Evolutionary conservation across 139 green algal species (phyloP).

Genomic region (Picochlorum sp.): DNA sequence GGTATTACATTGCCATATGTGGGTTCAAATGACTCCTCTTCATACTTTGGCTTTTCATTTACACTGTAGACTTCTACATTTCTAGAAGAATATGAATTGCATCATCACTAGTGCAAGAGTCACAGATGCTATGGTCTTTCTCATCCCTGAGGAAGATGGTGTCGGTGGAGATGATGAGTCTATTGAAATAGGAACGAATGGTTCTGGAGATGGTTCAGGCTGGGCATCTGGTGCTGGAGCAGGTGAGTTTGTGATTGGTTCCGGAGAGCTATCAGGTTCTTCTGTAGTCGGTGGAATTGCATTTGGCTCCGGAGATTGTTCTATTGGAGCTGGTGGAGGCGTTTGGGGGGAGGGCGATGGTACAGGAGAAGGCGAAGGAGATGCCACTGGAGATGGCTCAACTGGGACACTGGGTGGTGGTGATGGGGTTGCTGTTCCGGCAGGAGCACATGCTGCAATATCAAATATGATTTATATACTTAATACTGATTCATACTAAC

Average conservation of each 20-base stretch:
- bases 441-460: slow-evolving; percentile 8
- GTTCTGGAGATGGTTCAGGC: no score
- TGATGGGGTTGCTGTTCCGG: background rate
- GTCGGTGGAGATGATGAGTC: no score
- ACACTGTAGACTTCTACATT: no score
- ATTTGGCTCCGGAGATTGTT: background rate
- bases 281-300: background rate
- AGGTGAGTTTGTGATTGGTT: background rate
- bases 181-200: no score
- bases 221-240: background rate
- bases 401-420: background rate
- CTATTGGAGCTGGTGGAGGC: background rate
- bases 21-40: no score
- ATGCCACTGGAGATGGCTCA: slow-evolving; percentile 5
- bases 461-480: background rate
- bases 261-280: background rate
- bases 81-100: no score
- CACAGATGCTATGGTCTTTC: no score
- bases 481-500: no score
- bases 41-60: no score
- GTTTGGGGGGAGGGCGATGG: slow-evolving; percentile 1
- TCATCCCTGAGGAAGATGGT: no score
- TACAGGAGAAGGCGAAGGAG: background rate
- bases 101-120: no score
- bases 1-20: no score